Evolutionary conservation across 139 green algal species (phyloP), one percentile per base, ranked within the genome.

Genomic region (Volvox reticuliferus): DNA sequence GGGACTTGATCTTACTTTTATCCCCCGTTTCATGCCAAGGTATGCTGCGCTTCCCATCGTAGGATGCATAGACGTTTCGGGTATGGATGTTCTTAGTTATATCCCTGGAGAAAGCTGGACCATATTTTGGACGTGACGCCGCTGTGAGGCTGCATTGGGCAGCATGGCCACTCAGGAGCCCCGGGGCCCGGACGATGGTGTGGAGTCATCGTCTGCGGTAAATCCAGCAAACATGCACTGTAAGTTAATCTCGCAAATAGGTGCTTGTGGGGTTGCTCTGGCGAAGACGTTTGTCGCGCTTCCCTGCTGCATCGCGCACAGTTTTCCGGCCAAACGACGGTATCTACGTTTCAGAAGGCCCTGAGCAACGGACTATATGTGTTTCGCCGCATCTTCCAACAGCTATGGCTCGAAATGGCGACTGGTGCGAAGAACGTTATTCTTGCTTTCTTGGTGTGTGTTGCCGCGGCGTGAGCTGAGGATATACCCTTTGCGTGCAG

Each of bases 271-370:
- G 5, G 44, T 81, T 55, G 18, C 75, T 81, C 6, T 73, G 65
- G 65, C 65, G 32, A 55, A 55, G 30, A 19, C 75, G 36, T 12
- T 84, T 84, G 22, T 26, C 76, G 33, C 61, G 33, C 33, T 61
- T 84, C 28, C 13, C 30, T 73, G 1, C 50, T 68, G 37, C 20
- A 21, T 62, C 61, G 77, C 73, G 24, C 37, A 9, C 87, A 91
- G 87, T 91, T 36, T 91, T 91, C 24, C 76, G 87, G 9, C 87
- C 87, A 16, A 86, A 86, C 24, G 88, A 94, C 36, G 68, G 83
- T 12, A 92, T 94, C 35, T 94, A 85, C 61, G 89, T 94, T 24
- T 92, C 92, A 1, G 92, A 94, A 63, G 92, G 88, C 0, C 61
- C 71, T 2, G 92, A 92, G 79, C 69, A 84, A 26, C 32, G 92